Evolutionary conservation across 495 filamentous ascomycete species (phyloP).

Genomic region (Penicillium taxi): DNA sequence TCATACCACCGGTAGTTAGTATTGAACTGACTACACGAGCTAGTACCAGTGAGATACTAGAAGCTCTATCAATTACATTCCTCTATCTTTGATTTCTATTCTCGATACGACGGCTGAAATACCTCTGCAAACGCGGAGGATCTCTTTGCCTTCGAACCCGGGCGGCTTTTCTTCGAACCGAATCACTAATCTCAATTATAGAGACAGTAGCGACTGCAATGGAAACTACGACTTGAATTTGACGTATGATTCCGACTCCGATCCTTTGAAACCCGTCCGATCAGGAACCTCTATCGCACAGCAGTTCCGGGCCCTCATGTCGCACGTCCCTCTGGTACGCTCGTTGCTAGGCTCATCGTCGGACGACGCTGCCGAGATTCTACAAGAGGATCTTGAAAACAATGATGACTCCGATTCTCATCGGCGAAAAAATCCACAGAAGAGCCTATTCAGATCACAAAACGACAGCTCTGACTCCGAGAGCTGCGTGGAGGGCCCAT

Average conservation of each 20-base stretch:
- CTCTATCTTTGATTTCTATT: neutral
- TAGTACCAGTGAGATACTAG: slow-evolving; percentile 6
- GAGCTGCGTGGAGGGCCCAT: slow-evolving; percentile 12
- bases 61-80: neutral
- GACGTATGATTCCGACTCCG: neutral
- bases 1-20: no score
- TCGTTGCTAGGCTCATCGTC: slow-evolving; percentile 50
- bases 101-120: slow-evolving; percentile 14
- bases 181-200: slow-evolving; percentile 3
- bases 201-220: slow-evolving; percentile 6
- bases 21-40: neutral
- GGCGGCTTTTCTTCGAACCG: slow-evolving; percentile 20
- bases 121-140: slow-evolving; percentile 22
- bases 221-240: slow-evolving; percentile 10
- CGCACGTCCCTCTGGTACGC: slow-evolving; percentile 47
- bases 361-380: slow-evolving; percentile 48
- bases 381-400: slow-evolving; percentile 6
- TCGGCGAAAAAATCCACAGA: neutral
- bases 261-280: slow-evolving; percentile 4
- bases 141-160: slow-evolving; percentile 18
- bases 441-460: neutral
- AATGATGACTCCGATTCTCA: slow-evolving; percentile 3
- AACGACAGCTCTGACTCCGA: slow-evolving; percentile 13
- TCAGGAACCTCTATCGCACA: slow-evolving; percentile 13
- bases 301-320: slow-evolving; percentile 37